Conservation (phyloP, 495 filamentous ascomycete genomes). For the Paragyromitra xinjiangensis region DNA sequence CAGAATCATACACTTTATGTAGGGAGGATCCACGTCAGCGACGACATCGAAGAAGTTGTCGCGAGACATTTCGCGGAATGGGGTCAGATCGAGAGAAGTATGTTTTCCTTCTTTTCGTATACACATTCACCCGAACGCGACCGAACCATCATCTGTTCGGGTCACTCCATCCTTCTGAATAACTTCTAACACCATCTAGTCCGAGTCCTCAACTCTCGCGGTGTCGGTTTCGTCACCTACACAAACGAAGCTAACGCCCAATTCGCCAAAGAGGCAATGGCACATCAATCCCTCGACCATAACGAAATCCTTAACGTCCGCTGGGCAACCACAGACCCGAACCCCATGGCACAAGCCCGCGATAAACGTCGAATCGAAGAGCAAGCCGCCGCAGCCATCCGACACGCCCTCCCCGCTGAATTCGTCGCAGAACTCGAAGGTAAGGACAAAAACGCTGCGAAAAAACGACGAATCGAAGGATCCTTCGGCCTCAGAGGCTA, state of each 20-base stretch:
- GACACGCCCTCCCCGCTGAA: conserved; percentile 86
- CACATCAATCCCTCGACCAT: conserved; percentile 84
- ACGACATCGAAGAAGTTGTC: conserved; percentile 97
- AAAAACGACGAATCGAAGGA: conserved; percentile 88
- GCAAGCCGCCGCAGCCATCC: conserved; percentile 95
- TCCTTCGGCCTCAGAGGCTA: conserved; percentile 90
- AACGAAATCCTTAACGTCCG: conserved; percentile 92
- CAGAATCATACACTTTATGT: conserved; percentile 94
- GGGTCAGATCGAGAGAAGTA: conserved; percentile 84
- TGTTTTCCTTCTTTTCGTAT: conserved; percentile 1
- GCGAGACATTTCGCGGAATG: conserved; percentile 92
- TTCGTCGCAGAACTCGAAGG: conserved; percentile 96
- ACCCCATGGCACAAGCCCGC: conserved; percentile 91
- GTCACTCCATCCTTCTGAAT: neutral
- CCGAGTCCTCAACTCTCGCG: conserved; percentile 86
- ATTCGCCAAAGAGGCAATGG: conserved; percentile 93
- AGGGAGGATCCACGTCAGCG: conserved; percentile 92
- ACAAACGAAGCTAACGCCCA: conserved; percentile 84
- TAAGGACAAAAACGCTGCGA: conserved; percentile 81
- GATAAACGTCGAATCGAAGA: conserved; percentile 92
- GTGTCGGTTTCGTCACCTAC: conserved; percentile 92
- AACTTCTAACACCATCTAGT: conserved; percentile 58
- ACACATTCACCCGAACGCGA: neutral
- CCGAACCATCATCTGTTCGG: neutral
- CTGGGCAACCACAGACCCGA: conserved; percentile 97